These are phyloP conservation scores for Aurifilum marmelostoma DNA, from an alignment of 2,329 filamentous ascomycete species.

Conservation along the genomic window DNA sequence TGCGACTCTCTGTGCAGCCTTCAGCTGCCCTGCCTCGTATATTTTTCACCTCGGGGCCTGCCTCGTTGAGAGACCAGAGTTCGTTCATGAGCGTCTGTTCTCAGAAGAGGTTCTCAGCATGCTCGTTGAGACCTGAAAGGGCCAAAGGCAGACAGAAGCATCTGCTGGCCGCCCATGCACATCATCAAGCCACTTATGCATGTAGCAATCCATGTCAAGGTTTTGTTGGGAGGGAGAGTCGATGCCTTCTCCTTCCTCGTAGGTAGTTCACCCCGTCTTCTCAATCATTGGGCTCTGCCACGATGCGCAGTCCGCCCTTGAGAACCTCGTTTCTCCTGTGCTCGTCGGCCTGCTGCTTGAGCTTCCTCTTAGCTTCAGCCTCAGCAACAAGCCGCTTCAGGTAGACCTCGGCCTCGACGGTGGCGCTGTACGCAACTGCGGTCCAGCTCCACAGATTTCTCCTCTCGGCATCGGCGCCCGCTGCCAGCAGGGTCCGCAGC, in stretches of 20 bases:
- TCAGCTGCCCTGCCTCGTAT: background rate
- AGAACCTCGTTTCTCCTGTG: constrained; percentile 49
- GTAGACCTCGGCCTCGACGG: constrained; percentile 82
- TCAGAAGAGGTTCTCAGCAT: background rate
- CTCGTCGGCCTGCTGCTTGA: constrained; percentile 43
- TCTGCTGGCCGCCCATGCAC: no score
- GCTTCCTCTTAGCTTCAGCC: constrained; percentile 62
- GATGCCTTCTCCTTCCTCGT: background rate
- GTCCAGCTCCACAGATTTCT: constrained; percentile 81
- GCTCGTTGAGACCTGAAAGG: background rate
- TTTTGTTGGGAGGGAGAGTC: no score
- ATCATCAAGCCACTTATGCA: no score
- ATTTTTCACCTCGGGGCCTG: no score
- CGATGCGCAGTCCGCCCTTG: constrained; percentile 47
- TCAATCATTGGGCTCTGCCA: constrained; percentile 39
- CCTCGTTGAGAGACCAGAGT: no score
- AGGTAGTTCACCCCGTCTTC: no score
- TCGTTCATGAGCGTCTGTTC: no score
- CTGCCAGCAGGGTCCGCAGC: constrained; percentile 74
- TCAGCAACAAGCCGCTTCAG: constrained; percentile 77
- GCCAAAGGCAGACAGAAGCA: no score
- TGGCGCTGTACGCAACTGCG: constrained; percentile 80
- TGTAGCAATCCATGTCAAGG: no score
- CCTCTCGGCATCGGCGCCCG: constrained; percentile 74
- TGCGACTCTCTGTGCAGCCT: background rate